A percentile compares a stretch with the other conserved stretches of the same genome.
phyloP scores from a whole-genome alignment of 2,329 filamentous ascomycete species.

The Fusarium sp. region DNA sequence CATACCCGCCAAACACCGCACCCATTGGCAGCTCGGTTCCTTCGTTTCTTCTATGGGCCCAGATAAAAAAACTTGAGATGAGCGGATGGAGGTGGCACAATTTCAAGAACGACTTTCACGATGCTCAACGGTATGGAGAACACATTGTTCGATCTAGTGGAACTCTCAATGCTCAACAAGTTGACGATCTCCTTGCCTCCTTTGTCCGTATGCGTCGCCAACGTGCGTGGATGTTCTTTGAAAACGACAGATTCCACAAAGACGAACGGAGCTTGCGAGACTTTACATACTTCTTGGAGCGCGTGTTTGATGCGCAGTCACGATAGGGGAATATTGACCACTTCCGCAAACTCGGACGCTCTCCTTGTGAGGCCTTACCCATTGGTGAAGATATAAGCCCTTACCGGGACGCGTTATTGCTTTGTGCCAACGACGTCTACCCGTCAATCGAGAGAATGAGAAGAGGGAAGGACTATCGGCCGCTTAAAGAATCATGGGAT shows the following conservation, averaged over 20 bases:
- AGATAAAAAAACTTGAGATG: no score
- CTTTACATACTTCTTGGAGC: not conserved
- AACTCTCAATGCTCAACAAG: not conserved
- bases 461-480: no score
- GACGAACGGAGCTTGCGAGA: not conserved
- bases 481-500: no score
- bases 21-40: not conserved
- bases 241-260: not conserved
- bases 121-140: not conserved
- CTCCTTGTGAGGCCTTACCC: not conserved
- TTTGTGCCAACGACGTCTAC: no score
- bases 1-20: not conserved
- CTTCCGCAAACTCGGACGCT: not conserved
- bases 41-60: no score
- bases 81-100: not conserved
- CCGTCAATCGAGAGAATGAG: no score
- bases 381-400: not conserved
- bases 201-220: slow-evolving; percentile 17
- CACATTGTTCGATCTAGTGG: no score
- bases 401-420: not conserved
- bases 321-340: not conserved
- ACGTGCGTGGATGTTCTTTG: slow-evolving; percentile 20
- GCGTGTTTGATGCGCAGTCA: not conserved
- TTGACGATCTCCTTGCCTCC: not conserved
- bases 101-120: not conserved